Conservation (phyloP, 331 rosid species). For the Rhamnella rubrinervis region DNA sequence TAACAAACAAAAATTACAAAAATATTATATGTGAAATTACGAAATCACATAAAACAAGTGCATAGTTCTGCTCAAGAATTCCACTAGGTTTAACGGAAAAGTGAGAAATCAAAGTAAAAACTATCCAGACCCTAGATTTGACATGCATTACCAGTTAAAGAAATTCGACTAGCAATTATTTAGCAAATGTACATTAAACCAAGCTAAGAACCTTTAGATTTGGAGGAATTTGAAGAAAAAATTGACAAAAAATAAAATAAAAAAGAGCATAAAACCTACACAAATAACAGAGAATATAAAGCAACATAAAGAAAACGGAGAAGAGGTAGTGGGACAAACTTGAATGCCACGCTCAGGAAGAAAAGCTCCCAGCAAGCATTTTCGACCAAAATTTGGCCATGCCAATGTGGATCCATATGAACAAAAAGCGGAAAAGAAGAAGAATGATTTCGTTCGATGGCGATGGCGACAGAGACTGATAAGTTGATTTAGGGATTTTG, state of each 20-base stretch:
- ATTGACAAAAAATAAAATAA: not conserved
- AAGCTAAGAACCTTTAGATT: not conserved
- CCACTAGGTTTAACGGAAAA: not conserved
- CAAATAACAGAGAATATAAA: not conserved
- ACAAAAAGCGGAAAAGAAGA: conserved; percentile 8
- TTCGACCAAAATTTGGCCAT: conserved; percentile 72
- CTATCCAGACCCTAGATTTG: not conserved
- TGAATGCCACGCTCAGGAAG: conserved; percentile 75
- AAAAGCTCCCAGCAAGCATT: conserved; percentile 83
- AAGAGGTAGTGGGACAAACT: conserved; percentile 21
- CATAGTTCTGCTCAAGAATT: too few relatives aligned
- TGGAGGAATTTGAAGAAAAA: not conserved
- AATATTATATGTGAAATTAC: too few relatives aligned
- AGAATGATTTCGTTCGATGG: too few relatives aligned
- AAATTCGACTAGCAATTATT: not conserved
- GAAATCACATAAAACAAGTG: too few relatives aligned
- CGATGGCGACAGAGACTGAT: too few relatives aligned
- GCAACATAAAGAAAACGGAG: not conserved
- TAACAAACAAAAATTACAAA: too few relatives aligned
- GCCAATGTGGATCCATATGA: conserved; percentile 71
- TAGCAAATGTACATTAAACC: not conserved
- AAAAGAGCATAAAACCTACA: not conserved
- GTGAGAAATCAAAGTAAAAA: not conserved
- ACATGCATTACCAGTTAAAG: not conserved
- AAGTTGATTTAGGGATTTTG: too few relatives aligned